These are phyloP conservation scores for Cercophora samala DNA, from an alignment of 495 filamentous ascomycete genomes.

Conservation along the genomic window DNA sequence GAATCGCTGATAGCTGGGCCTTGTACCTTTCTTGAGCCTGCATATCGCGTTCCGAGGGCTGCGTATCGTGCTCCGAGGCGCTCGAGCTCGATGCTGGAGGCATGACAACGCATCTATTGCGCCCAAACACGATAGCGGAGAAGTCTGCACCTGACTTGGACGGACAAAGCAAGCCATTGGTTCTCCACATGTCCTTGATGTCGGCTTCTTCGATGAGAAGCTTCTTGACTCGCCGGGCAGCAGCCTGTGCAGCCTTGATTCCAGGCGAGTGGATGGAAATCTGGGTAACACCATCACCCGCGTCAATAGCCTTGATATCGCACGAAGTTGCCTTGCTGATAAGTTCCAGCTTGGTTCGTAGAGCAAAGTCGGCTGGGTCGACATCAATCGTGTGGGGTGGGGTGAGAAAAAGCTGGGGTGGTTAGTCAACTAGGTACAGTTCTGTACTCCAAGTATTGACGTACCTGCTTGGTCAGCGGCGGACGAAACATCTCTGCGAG, in stretches of 20 bases:
- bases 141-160: neutral
- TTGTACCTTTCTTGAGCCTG: slow-evolving; percentile 12
- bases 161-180: neutral
- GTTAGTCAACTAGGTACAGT: neutral
- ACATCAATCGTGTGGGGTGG: slow-evolving; percentile 18
- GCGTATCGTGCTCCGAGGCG: neutral
- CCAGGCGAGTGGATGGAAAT: slow-evolving; percentile 17
- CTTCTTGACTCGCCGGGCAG: neutral
- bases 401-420: neutral
- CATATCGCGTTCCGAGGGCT: too few relatives aligned
- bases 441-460: neutral
- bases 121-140: neutral
- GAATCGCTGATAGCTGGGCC: slow-evolving; percentile 2
- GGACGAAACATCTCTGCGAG: neutral
- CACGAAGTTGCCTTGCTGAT: slow-evolving; percentile 7
- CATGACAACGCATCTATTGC: neutral
- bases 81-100: neutral
- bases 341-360: neutral
- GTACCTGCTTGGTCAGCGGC: neutral
- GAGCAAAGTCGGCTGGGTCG: slow-evolving; percentile 19
- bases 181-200: neutral
- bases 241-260: neutral
- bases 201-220: neutral
- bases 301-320: slow-evolving; percentile 21
- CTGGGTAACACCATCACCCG: neutral